These are phyloP conservation scores for Populus trichocarpa DNA, from an alignment of 441 rosid species.

Conservation along the genomic window DNA sequence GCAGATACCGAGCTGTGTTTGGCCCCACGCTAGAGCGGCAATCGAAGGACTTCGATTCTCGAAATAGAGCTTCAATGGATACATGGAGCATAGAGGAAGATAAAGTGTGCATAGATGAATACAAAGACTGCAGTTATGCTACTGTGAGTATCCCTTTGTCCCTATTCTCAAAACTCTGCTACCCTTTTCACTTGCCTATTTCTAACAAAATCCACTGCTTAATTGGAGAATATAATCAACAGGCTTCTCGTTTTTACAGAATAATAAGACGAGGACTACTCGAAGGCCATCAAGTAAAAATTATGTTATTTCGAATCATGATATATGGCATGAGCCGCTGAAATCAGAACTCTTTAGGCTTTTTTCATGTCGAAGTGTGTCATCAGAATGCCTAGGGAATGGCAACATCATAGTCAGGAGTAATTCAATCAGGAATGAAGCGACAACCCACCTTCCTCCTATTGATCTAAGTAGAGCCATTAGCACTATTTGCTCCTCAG, in stretches of 20 bases:
- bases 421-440: constrained; percentile 18
- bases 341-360: constrained; percentile 27
- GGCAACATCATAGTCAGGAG: constrained; percentile 18
- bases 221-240: constrained; percentile 9
- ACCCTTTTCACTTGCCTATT: background rate
- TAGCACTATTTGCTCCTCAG: constrained; percentile 35
- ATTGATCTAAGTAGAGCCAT: constrained; percentile 38
- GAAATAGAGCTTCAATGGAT: constrained; percentile 25
- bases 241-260: constrained; percentile 25
- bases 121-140: constrained; percentile 30
- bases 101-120: constrained; percentile 21
- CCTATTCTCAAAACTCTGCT: background rate
- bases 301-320: constrained; percentile 14
- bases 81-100: constrained; percentile 19
- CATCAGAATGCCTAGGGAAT: constrained; percentile 34
- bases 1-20: constrained; percentile 46
- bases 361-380: constrained; percentile 36
- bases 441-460: constrained; percentile 10
- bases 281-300: constrained; percentile 27
- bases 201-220: background rate
- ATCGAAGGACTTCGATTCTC: constrained; percentile 22
- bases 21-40: constrained; percentile 24
- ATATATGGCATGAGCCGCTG: constrained; percentile 22
- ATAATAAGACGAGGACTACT: constrained; percentile 15
- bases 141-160: constrained; percentile 33